Evolutionary conservation across 257 asterid genomes (phyloP).

Genomic region (Petunia secreta): DNA sequence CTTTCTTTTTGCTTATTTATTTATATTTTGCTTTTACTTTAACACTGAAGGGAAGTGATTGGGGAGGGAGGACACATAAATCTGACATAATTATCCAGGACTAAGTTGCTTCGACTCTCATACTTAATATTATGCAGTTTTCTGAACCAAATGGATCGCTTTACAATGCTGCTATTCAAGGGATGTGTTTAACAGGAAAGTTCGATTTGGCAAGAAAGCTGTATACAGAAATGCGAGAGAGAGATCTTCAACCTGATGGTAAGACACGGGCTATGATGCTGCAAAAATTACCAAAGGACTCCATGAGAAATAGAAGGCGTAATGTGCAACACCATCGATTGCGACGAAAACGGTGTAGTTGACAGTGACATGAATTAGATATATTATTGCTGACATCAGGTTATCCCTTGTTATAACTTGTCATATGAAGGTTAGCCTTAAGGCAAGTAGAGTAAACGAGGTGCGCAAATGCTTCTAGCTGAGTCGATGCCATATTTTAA

Average conservation of each 20-base stretch:
- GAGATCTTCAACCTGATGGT: conserved; percentile 79
- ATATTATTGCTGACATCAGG: not conserved
- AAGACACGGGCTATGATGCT: conserved; percentile 89
- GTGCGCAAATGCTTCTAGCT: not conserved
- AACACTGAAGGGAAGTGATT: not conserved
- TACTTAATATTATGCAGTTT: conserved; percentile 41
- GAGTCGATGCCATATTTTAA: not conserved
- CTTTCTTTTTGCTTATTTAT: not conserved
- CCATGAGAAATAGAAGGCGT: conserved; percentile 31
- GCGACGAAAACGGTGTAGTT: not conserved
- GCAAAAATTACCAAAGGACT: conserved; percentile 59
- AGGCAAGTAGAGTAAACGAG: not conserved
- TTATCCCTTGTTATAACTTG: not conserved
- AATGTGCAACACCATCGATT: not conserved
- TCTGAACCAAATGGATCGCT: conserved; percentile 70
- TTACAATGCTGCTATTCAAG: conserved; percentile 92
- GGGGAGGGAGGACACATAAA: not conserved
- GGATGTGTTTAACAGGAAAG: conserved; percentile 71
- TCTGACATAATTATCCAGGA: not conserved
- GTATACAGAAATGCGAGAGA: conserved; percentile 64
- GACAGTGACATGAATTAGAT: not conserved
- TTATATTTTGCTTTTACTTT: not conserved
- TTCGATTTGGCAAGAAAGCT: conserved; percentile 64
- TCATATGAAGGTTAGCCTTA: conserved; percentile 16
- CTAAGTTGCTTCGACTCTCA: not conserved